Base-by-base conservation (phyloP, 2,329 filamentous ascomycete species). In the Seiridium cupressi region DNA sequence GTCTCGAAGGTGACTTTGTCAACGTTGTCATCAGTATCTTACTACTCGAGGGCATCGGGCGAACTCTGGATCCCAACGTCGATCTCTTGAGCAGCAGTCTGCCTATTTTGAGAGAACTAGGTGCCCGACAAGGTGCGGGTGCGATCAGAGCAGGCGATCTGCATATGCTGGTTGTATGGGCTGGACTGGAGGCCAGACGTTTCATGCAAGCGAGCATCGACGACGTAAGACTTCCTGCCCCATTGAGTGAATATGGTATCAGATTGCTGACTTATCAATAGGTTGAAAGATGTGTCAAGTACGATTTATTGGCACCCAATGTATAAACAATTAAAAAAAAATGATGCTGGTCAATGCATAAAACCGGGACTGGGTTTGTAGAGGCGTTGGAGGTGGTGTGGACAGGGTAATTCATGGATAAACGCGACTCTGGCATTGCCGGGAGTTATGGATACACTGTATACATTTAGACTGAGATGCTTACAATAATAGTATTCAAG, bases 21-120 rank as follows among this genome's bases (percentile, higher is more conserved):
- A 99, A 99, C 71, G 95, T 99, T 4, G 94, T 99, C 36, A 89
- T 99, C 61, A 96, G 92, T 61, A 97, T 98, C 57, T 79, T 99
- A 40, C 82, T 99, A 2, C 82, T 99, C 1, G 95, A 99, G 73
- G 95, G 95, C 5, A 99, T 98, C 69, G 95, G 95, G 0, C 85
- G 95, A 62, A 92, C 83, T 61, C 77, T 99, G 13, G 89, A 98
- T 72, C 94, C 95, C 0, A 82, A 94, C 57, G 80, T 97, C 51
- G 95, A 99, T 76, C 80, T 99, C 10, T 89, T 99, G 65, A 83
- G 79, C 70, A 93, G 92, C 70, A 92, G 93, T 6, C 79, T 99
- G 54, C 95, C 95, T 0, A 98, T 99, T 53, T 77, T 99, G 60
- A 84, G 95, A 67, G 89, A 97, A 72, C 82, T 99, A 3, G 92